phyloP scores from a whole-genome alignment of 2,329 filamentous ascomycete species.

The Fusarium poae region DNA sequence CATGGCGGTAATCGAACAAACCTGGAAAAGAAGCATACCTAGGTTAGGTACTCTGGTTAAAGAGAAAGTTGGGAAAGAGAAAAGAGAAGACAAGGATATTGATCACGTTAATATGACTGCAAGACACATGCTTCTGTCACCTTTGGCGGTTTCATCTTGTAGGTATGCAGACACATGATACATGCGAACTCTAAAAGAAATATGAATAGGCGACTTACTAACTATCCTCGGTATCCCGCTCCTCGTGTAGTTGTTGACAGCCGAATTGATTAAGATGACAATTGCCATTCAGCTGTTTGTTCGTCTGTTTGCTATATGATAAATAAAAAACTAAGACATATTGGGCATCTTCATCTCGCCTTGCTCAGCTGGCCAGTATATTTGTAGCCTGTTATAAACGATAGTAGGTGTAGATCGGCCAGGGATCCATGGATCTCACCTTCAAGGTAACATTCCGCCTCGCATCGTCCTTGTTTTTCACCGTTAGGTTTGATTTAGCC shows the following conservation, averaged over 20 bases:
- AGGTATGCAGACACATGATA: conserved; percentile 12
- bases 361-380: conserved; percentile 18
- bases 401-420: conserved; percentile 31
- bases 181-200: conserved; percentile 13
- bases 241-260: conserved; percentile 6
- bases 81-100: conserved; percentile 21
- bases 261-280: conserved; percentile 12
- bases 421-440: conserved; percentile 41
- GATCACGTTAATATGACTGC: conserved; percentile 12
- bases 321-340: conserved; percentile 33
- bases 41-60: not conserved
- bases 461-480: conserved; percentile 28
- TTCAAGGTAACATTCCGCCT: conserved; percentile 38
- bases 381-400: conserved; percentile 13
- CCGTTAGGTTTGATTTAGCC: conserved; percentile 18
- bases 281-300: not conserved
- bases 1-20: conserved; percentile 2
- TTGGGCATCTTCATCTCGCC: conserved; percentile 29
- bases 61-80: not conserved
- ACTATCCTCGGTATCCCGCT: conserved; percentile 2
- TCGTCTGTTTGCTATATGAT: conserved; percentile 6
- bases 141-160: conserved; percentile 38
- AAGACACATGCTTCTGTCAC: conserved; percentile 2
- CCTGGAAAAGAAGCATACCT: conserved; percentile 16
- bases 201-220: not conserved